Evolutionary conservation across 2,329 filamentous ascomycete species (phyloP), one percentile per base, ranked within the genome.

Genomic region (Sclerotinia subarctica): DNA sequence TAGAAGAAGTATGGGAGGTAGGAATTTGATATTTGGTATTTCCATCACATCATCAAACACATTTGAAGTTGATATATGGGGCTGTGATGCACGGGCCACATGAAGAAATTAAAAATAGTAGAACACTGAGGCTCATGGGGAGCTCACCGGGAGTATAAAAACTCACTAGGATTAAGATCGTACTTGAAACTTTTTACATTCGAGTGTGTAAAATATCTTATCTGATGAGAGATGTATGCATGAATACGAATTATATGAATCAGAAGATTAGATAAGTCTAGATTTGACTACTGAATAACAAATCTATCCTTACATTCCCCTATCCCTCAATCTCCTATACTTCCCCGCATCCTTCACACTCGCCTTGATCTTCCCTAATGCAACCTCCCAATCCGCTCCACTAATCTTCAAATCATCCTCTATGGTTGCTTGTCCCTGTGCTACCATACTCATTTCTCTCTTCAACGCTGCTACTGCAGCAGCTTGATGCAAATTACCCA

Each of bases 401-500:
- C 69, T 52, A 67, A 78, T 78, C 62, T 69, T 73, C 24, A 77
- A 62, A 19, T 71, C 73, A 19, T 70, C 69, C 15, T 67, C 46
- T n/a, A 51, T 60, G 19, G 42, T 52, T 19, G 24, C 58, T 44
- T 51, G 51, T 70, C 69, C 42, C 64, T 68, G 47, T 49, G 47
- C 66, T 62, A 53, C 54, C 56, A 47, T 67, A 11, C 21, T 44
- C 72, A 73, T 76, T 64, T 75, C 75, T 63, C 77, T 75, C 71
- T 76, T 75, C 68, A 78, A 64, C 11, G 77, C 76, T 35, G 76
- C 77, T 13, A 77, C 73, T 19, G 75, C 77, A 52, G 77, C 77
- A 32, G 74, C 73, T 58, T 77, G 74, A 69, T 77, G 76, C 47
- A 88, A 80, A 71, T 86, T 87, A 44, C 83, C 82, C 51, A 90